Conservation (phyloP, 2,329 filamentous ascomycete species). For the Fusarium mangiferae region DNA sequence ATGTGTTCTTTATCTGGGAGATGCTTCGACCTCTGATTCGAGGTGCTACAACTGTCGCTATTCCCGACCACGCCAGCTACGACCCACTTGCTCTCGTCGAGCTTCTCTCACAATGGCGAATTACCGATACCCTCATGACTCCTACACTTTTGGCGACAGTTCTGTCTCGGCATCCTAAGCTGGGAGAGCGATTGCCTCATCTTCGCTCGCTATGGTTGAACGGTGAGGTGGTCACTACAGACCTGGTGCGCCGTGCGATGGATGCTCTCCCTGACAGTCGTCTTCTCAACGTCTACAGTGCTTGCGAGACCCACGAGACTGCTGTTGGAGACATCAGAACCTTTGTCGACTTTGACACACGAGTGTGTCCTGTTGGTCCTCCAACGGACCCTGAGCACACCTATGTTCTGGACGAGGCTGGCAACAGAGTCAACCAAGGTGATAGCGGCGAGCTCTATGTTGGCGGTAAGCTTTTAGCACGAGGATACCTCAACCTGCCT, state of each 20-base stretch:
- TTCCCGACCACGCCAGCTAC: slow-evolving; percentile 81
- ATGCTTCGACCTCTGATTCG: slow-evolving; percentile 80
- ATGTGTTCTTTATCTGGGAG: slow-evolving; percentile 90
- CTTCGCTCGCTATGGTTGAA: slow-evolving; percentile 82
- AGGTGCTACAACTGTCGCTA: slow-evolving; percentile 78
- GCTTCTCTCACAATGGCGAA: slow-evolving; percentile 70
- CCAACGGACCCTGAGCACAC: slow-evolving; percentile 74
- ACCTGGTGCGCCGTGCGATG: slow-evolving; percentile 75
- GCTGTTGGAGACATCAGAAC: slow-evolving; percentile 79
- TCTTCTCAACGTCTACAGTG: slow-evolving; percentile 83
- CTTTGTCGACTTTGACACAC: slow-evolving; percentile 70
- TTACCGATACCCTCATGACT: slow-evolving; percentile 87
- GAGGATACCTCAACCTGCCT: slow-evolving; percentile 82
- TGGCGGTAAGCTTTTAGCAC: slow-evolving; percentile 77
- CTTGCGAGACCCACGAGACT: slow-evolving; percentile 84
- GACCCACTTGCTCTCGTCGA: slow-evolving; percentile 80
- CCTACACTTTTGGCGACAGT: slow-evolving; percentile 81
- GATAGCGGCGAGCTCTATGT: slow-evolving; percentile 78
- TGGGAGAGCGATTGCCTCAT: slow-evolving; percentile 71
- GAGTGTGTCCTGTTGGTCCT: slow-evolving; percentile 79
- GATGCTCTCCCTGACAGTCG: slow-evolving; percentile 75
- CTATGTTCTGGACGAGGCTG: slow-evolving; percentile 78
- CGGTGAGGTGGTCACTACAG: slow-evolving; percentile 83
- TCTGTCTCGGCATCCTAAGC: slow-evolving; percentile 73
- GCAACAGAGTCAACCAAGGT: slow-evolving; percentile 70